Base-by-base conservation (phyloP, 106 monocot genomes). In the Gastrodia elata region DNA sequence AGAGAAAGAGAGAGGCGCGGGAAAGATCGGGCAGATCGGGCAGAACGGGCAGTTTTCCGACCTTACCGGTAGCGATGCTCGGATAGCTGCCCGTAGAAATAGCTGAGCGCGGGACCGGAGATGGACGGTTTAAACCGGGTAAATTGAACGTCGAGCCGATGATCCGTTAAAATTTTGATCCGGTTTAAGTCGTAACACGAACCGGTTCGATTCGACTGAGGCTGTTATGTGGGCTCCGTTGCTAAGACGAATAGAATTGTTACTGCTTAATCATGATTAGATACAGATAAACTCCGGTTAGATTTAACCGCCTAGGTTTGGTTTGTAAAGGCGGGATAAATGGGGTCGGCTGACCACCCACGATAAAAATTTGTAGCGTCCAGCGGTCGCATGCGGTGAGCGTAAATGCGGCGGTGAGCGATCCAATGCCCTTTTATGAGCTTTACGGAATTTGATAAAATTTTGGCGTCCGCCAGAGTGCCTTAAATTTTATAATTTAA, bases 1-100 rank as follows among this genome's bases (percentile, higher is more conserved):
- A 61, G 61, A 61, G 61, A 61, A 30, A 61, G 61, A 61, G 61
- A 33, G 10, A 26, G 33, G 8, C 3, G 30, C 0, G 9, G 16
- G 11, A 5, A 13, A 20, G 36, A 37, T 0, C 61, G 61, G 61
- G 61, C 61, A 61, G 61, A 8, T 61, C 30, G 61, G 61, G 61
- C 61, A 61, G 61, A 18, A 52, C 52, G 52, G 52, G 52, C 22
- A 52, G n/a, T 30, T 28, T 32, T 26, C 61, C 61, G 61, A 61
- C 61, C 59, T 26, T 32, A 32, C 61, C 52, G 14, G 61, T 28
- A 61, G 61, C 7, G 61, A 30, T 61, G 61, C 61, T 28, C 18
- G 37, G 67, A 34, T 67, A 34, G 61, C 61, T 61, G 61, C 67
- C 67, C 67, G 67, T 67, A 67, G 67, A 67, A 67, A 67, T 67